Evolutionary conservation across 1,139 yeast genomes (phyloP).

Genomic region (Yamadazyma friedrichii): DNA sequence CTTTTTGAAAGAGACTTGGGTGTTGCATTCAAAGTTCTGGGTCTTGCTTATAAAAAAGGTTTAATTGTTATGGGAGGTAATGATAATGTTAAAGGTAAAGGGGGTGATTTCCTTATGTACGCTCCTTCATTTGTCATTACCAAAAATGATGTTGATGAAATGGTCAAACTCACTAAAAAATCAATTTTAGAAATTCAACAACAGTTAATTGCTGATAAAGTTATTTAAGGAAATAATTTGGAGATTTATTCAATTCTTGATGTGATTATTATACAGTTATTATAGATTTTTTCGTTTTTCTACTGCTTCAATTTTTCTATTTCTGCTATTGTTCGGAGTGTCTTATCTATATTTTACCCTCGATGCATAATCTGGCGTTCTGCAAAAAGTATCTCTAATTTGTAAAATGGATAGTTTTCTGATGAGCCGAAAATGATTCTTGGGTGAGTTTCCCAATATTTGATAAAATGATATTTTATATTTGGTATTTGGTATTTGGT

Average conservation of each 20-base stretch:
- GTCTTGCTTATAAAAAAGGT: constrained; percentile 40
- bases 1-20: constrained; percentile 34
- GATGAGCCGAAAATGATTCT: too few relatives aligned
- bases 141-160: constrained; percentile 42
- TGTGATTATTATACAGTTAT: neutral
- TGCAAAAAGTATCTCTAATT: too few relatives aligned
- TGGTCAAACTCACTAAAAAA: constrained; percentile 24
- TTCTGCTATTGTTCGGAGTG: too few relatives aligned
- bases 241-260: neutral
- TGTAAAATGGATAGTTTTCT: too few relatives aligned
- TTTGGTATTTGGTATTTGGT: too few relatives aligned
- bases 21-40: constrained; percentile 33
- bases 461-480: too few relatives aligned
- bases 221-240: constrained; percentile 2
- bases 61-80: constrained; percentile 44
- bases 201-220: constrained; percentile 9
- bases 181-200: constrained; percentile 13
- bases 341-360: too few relatives aligned
- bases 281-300: neutral
- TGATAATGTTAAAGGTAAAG: constrained; percentile 25
- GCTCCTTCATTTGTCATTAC: constrained; percentile 53
- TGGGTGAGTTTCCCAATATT: too few relatives aligned
- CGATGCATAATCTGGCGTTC: too few relatives aligned
- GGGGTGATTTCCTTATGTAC: constrained; percentile 49
- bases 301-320: neutral